Conservation (phyloP, 352 stramenopile genomes). For the Globisporangium viniferum region DNA sequence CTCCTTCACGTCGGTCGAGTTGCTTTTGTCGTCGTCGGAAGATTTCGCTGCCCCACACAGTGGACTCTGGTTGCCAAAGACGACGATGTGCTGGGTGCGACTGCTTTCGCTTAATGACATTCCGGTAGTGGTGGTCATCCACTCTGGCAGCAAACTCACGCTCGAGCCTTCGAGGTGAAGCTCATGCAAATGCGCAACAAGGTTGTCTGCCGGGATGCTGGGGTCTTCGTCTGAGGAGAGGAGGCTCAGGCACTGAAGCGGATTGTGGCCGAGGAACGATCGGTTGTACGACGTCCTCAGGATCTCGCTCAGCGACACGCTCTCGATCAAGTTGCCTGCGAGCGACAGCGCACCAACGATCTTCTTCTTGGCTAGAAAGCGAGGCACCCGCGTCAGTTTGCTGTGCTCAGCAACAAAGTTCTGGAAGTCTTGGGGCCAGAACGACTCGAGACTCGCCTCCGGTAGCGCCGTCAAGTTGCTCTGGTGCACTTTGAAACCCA, state of each 20-base stretch:
- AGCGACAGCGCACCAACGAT: neutral
- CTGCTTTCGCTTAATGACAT: neutral
- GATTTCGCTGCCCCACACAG: neutral
- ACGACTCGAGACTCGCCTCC: neutral
- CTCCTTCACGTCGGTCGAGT: neutral
- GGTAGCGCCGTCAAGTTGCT: slow-evolving; percentile 16
- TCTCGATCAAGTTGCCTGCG: neutral
- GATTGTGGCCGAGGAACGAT: slow-evolving; percentile 1
- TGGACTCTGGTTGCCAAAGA: neutral
- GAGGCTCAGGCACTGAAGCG: neutral
- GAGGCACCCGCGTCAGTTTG: neutral
- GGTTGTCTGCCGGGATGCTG: neutral
- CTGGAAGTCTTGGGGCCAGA: neutral
- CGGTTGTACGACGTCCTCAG: neutral
- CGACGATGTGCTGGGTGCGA: neutral
- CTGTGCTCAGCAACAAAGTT: slow-evolving; percentile 10
- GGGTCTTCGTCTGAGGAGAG: neutral
- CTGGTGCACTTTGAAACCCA: slow-evolving; percentile 17
- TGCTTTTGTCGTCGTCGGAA: neutral
- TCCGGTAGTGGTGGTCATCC: neutral
- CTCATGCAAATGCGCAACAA: neutral
- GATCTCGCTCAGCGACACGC: neutral
- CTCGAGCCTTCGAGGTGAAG: slow-evolving; percentile 2
- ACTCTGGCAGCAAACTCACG: neutral
- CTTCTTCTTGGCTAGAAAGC: neutral